Evolutionary conservation across 345 rosid genomes (phyloP), one percentile per base, ranked within the genome.

Genomic region (Reutealis trisperma): DNA sequence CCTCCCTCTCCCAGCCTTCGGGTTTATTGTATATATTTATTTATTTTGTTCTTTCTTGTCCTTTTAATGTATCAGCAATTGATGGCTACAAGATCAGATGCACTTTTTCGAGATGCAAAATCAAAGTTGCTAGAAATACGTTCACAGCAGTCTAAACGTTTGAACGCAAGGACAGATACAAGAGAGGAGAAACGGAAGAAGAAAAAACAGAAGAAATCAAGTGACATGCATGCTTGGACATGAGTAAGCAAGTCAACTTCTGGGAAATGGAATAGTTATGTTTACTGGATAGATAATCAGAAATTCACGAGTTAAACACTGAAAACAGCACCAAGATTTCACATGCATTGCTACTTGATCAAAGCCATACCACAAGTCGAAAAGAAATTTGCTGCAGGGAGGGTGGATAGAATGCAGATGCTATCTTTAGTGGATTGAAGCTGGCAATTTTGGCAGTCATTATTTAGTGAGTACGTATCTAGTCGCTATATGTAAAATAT

Each of bases 1-100:
- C 18, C 8, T 21, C 1, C 15, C 13, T 59, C 5, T 30, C 10
- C 41, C 6, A 18, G 18, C 25, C 54, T 70, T 30, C 5, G 54
- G 60, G 2, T 54, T 16, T 16, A 27, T 37, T 37, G 41, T 37
- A 0, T 51, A 51, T 25, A 32, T 27, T 7, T 52, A 49, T 9
- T 13, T 19, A 24, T 25, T 47, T 30, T 32, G 27, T 74, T 16
- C 41, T 37, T 2, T 42, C 10, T 59, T 10, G 32, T 27, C 18
- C 63, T 10, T 63, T 21, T 2, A 73, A 68, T 63, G 42, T 75
- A 76, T 68, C 88, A 94, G 97, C 95, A 94, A 91, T 70, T 94
- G 87, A 89, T 96, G 97, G 94, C 93, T 62, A 81, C 88, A 77
- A 91, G 90, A 82, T 90, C 98, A 19, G 97, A 96, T 84, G 92